Evolutionary conservation across 305 asterid genomes (phyloP), one percentile per base, ranked within the genome.

Genomic region (Fraxinus velutina): DNA sequence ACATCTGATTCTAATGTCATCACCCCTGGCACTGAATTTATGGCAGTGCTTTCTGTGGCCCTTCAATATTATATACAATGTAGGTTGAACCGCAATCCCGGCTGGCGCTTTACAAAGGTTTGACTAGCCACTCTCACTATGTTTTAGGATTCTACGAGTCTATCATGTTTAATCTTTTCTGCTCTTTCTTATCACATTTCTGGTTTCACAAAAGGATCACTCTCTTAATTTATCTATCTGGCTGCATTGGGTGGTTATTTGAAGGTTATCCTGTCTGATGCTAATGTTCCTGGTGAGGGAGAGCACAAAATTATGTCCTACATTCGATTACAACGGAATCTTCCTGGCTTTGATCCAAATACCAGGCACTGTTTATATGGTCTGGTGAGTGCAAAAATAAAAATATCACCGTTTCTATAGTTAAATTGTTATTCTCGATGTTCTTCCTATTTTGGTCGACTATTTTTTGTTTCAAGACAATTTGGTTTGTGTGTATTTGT

Each of bases 201-300:
- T 87, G 82, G 77, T 77, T 89, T 89, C 90, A 82, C 89, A 87
- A 85, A 87, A 77, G 84, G 78, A 80, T 84, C 60, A 83, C 85
- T 82, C 83, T 86, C 87, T 86, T 88, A 78, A 83, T 84, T 86
- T 90, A 84, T 86, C 88, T 85, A 88, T 83, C 84, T 88, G 85
- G 89, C 85, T 90, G 86, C 90, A 82, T 86, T 91, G 92, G 91
- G 83, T 91, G 88, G 83, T 92, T 85, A 81, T 89, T 88, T 89
- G 90, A 90, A 96, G 99, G 98, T 96, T 84, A 91, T 94, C 84
- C 97, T 96, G 78, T 96, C 99, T 74, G 99, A 96, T 87, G 91
- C 99, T 82, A 96, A 94, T 86, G 98, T 94, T 86, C 98, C 99
- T 88, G 99, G 99, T 27, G 99, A 96, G 90, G 99, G 99, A 47